Evolutionary conservation across 805 yeast species (phyloP).

Genomic region (Saccharomycopsis babjevae): DNA sequence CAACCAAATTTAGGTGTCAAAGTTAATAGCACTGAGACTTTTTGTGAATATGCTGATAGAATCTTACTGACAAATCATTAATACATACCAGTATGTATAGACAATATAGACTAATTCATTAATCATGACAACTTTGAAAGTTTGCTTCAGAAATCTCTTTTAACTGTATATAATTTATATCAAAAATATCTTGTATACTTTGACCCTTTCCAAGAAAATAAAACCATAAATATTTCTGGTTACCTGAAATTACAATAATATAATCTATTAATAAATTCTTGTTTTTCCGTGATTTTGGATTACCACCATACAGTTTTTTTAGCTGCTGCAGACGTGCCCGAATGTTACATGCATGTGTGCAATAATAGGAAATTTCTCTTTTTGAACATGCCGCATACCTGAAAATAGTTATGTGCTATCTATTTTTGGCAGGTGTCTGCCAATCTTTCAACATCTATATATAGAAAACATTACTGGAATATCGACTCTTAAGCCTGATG

Average conservation of each 20-base stretch:
- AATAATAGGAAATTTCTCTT: neutral
- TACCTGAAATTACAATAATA: neutral
- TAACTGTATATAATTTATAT: too few relatives aligned
- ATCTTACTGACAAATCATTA: constrained; percentile 33
- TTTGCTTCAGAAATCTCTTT: too few relatives aligned
- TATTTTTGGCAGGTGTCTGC: neutral
- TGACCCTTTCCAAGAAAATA: neutral
- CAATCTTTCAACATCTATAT: neutral
- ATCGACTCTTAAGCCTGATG: neutral
- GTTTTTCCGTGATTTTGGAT: neutral
- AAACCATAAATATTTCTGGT: neutral
- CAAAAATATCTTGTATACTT: too few relatives aligned
- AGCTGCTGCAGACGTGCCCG: neutral
- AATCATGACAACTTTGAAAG: neutral
- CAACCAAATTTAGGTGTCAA: constrained; percentile 45
- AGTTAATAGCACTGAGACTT: constrained; percentile 36
- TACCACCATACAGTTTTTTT: neutral
- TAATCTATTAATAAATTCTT: neutral
- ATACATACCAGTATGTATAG: neutral
- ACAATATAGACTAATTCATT: neutral
- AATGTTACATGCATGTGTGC: neutral
- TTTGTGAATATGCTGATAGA: constrained; percentile 39
- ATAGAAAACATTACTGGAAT: neutral
- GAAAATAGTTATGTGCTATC: neutral
- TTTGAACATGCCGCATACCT: neutral